Base-by-base conservation (phyloP, 805 yeast genomes). In the Kazachstania africana region DNA sequence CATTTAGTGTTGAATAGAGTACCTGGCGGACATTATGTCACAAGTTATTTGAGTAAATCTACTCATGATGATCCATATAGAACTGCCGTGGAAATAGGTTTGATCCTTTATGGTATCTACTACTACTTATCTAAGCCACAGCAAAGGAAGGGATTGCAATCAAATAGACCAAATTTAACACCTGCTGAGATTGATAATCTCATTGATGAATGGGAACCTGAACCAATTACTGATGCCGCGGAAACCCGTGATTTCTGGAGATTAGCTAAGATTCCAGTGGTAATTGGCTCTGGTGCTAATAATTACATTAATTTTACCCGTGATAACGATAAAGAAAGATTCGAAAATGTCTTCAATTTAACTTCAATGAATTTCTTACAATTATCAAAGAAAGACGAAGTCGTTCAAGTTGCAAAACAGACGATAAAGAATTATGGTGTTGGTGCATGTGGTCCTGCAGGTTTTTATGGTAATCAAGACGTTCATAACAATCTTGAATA, bases 391-490 rank as follows among this genome's bases (percentile, higher is more conserved):
- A 58, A 69, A 43, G 55, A 57, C 14, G 51, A 39, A 12, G 63
- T 84, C 24, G 61, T 62, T 32, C 54, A 63, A 14, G 68, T 63
- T 9, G 84, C 85, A 4, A 66, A 70, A 32, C 53, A 62, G 19
- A 65, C 73, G 15, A 74, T 91, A 38, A 63, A 64, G 28, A 64
- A 65, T 36, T 74, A 79, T 36, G 98, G 98, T 52, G 96, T 91
- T 31, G 98, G 98, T 41, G 88, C 96, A 1, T 91, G 98, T 64
- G 95, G 97, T 25, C 97, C 98, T 4, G 94, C 96, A 26, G 94
- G 94, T 35, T 91, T 91, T 48, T 91, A 87, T 55, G 98, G 98
- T 38, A 80, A 85, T 37, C 95, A 85, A 57, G 95, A 85, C 51
- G 84, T 77, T 27, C 98, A 91, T 51, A 76, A 75, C 34, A 68